Base-by-base conservation (phyloP, 192 early-diverging fungal species). In the Coemansia sp. region DNA sequence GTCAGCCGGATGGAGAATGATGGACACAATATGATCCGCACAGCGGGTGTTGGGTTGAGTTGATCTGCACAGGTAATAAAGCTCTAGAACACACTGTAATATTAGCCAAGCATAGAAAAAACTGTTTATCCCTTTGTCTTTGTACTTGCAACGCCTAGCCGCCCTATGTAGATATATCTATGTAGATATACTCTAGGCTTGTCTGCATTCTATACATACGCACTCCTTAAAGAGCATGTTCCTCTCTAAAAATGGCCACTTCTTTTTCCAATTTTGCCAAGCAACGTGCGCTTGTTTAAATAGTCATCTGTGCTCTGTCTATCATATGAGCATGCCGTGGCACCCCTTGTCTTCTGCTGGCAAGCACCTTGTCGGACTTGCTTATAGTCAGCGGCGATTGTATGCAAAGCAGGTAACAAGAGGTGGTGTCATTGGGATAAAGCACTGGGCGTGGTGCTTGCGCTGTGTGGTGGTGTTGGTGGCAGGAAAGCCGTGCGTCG, bases 1-100 rank as follows among this genome's bases (percentile, higher is more conserved):
- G 48, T 51, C n/a, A 21, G 43, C 20, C 20, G 48, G 25, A 23
- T 21, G 26, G 15, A 25, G 9, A 16, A 15, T 26, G 48, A 40
- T 13, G 20, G 48, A 34, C 31, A 57, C 55, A 57, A 57, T 57
- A n/a, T n/a, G 55, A 57, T 57, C 55, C 55, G 15, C 55, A 31
- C 31, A 15, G 30, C 6, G 55, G 31, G 55, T 2, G 55, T 2
- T 20, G 55, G 48, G 6, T 31, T 31, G 29, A 23, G 6, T 33
- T 57, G 55, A 57, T 57, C 55, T 57, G 55, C 55, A 28, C 21
- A 20, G 12, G 20, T 1, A 51, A 51, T 25, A 12, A 3, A 25
- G 25, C 31, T 12, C 55, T n/a, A 57, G 55, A 57, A 34, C 31
- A 20, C n/a, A 15, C n/a, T 23, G 4, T n/a, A 15, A 57, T 57